A percentile compares a stretch with the other conserved stretches of the same genome.
Conservation (phyloP, 768 basidiomycete genomes). For the Jaapia argillacea region DNA sequence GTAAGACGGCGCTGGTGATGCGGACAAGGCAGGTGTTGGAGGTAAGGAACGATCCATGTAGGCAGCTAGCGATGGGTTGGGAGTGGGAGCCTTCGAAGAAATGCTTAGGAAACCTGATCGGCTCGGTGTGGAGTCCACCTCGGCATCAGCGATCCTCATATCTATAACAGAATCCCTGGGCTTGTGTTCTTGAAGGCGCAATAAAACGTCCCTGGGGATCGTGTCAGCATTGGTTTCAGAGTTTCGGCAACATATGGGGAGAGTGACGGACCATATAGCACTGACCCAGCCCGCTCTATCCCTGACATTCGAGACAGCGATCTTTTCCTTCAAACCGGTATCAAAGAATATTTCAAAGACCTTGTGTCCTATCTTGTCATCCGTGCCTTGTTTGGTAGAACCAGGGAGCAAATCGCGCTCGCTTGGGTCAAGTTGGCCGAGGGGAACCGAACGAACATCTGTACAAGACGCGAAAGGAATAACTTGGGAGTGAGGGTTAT, state of each 20-base stretch:
- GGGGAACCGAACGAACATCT: constrained; percentile 51
- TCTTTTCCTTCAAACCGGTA: constrained; percentile 40
- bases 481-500: constrained; percentile 30
- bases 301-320: constrained; percentile 49
- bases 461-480: constrained; percentile 43
- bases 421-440: constrained; percentile 28
- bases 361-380: constrained; percentile 27
- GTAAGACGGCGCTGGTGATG: neutral
- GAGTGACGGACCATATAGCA: constrained; percentile 49
- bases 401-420: constrained; percentile 34
- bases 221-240: no score
- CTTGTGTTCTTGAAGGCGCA: no score
- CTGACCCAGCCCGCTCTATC: constrained; percentile 70
- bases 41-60: neutral
- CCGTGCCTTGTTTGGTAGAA: neutral
- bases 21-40: neutral
- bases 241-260: no score
- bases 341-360: constrained; percentile 61
- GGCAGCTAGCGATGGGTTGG: no score
- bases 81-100: no score
- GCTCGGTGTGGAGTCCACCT: no score
- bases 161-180: no score
- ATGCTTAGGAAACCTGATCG: no score
- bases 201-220: no score
- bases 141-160: no score